Evolutionary conservation across 2,329 filamentous ascomycete genomes (phyloP), one percentile per base, ranked within the genome.

Genomic region (Aulographum hederae): DNA sequence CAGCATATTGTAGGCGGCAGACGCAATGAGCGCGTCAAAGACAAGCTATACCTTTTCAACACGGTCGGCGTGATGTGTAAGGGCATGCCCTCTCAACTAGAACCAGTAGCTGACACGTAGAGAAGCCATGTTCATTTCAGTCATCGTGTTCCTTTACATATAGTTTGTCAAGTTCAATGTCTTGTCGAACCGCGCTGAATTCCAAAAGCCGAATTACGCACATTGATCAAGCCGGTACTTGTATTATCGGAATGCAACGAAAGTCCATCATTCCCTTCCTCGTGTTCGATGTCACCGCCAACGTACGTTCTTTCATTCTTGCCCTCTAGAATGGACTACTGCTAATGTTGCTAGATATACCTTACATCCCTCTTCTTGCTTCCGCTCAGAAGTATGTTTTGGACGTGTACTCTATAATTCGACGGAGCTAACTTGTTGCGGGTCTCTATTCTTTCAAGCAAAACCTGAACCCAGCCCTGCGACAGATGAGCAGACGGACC

Each of bases 291-390:
- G 52, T 69, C 10, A 39, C 71, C 2, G 62, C 72, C 33, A 75
- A 75, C 41, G 61, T n/a, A n/a, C n/a, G n/a, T n/a, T n/a, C n/a
- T n/a, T n/a, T 61, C 40, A 32, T 46, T 34, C 3, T 26, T 25
- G 30, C 8, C 8, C 15, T 17, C 10, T 15, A 18, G 6, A 18
- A 4, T 12, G 11, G n/a, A 3, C 26, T 4, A 30, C 32, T 19
- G 11, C 32, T 42, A 18, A 38, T 32, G 10, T 8, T 23, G 13
- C 10, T 27, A 61, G 58, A 38, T 72, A 14, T 75, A 74, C 39
- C 53, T 76, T 1, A 76, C 69, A 2, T 54, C 63, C 3, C 52
- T 75, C n/a, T 75, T 77, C 44, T 50, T 77, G 2, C 53, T 67
- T n/a, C 69, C 69, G 3, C 44, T 76, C 1, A 63, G 60, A 36